Evolutionary conservation across 371 early-diverging fungal genomes (phyloP).

Genomic region (Lichtheimia ornata): DNA sequence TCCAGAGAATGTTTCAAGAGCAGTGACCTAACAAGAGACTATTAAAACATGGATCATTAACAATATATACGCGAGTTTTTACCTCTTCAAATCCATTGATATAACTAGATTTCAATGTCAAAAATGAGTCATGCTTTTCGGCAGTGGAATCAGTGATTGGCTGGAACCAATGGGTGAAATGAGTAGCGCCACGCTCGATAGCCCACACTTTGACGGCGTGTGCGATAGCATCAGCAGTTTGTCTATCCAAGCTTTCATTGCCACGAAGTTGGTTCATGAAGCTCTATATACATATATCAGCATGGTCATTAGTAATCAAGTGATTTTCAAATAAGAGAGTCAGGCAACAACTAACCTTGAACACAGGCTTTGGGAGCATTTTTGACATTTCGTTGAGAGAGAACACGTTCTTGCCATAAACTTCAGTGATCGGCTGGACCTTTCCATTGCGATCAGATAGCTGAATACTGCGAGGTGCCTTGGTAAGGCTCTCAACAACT

Average conservation of each 20-base stretch:
- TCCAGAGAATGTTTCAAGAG: slow-evolving; percentile 95
- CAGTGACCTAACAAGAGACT: slow-evolving; percentile 53
- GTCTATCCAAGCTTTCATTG: slow-evolving; percentile 83
- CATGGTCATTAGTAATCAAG: too few species aligned
- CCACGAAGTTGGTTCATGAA: slow-evolving; percentile 91
- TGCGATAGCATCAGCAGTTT: slow-evolving; percentile 96
- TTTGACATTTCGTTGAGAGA: slow-evolving; percentile 82
- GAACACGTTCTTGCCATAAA: slow-evolving; percentile 93
- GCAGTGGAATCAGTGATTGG: slow-evolving; percentile 98
- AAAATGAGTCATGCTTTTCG: slow-evolving; percentile 98
- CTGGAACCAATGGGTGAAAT: slow-evolving; percentile 99
- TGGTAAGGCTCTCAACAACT: slow-evolving; percentile 35
- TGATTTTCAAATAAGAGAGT: not conserved
- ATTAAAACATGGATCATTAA: not conserved
- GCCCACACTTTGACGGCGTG: slow-evolving; percentile 98
- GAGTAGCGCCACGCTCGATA: slow-evolving; percentile 91
- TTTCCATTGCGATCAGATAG: slow-evolving; percentile 76
- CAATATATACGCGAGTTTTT: slow-evolving; percentile 5
- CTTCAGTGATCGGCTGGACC: slow-evolving; percentile 80
- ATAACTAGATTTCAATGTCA: slow-evolving; percentile 78
- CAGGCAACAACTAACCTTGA: slow-evolving; percentile 39
- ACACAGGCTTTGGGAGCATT: slow-evolving; percentile 94
- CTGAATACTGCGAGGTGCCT: slow-evolving; percentile 39
- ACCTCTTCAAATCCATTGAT: slow-evolving; percentile 82
- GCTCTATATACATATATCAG: slow-evolving; percentile 21